Conservation (phyloP, 2,329 filamentous ascomycete genomes). For the Penicillium janthinellum region DNA sequence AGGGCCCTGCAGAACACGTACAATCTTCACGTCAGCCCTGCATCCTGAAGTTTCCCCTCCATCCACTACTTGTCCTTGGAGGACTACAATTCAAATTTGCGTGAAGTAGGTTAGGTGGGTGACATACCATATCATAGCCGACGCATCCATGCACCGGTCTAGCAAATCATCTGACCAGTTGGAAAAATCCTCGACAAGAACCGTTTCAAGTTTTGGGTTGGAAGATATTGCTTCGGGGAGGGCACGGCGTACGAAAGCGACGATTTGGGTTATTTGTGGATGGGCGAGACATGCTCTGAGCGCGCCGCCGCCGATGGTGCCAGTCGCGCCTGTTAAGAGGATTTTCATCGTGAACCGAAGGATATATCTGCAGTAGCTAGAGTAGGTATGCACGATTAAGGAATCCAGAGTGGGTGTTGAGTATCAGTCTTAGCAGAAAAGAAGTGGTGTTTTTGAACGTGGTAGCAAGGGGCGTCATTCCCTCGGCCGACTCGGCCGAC, state of each 20-base stretch:
- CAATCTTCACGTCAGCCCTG: no score
- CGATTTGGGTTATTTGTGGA: background rate
- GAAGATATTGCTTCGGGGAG: background rate
- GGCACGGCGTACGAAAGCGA: background rate
- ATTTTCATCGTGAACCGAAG: background rate
- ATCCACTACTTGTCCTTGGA: no score
- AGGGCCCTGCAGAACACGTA: background rate
- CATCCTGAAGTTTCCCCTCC: no score
- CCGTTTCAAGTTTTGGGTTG: background rate
- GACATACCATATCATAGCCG: background rate
- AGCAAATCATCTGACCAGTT: background rate
- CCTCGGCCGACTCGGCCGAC: background rate
- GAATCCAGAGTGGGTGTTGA: no score
- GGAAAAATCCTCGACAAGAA: background rate
- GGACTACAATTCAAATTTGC: no score
- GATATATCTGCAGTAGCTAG: background rate
- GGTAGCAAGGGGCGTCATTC: background rate
- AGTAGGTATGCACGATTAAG: no score
- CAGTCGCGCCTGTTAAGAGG: background rate
- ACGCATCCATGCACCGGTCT: background rate
- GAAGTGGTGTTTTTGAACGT: background rate
- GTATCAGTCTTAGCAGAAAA: background rate
- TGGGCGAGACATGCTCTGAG: background rate
- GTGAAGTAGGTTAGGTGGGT: background rate
- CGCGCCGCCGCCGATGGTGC: background rate